phyloP scores from a whole-genome alignment of 2,329 filamentous ascomycete genomes.

The Verticillium dahliae region DNA sequence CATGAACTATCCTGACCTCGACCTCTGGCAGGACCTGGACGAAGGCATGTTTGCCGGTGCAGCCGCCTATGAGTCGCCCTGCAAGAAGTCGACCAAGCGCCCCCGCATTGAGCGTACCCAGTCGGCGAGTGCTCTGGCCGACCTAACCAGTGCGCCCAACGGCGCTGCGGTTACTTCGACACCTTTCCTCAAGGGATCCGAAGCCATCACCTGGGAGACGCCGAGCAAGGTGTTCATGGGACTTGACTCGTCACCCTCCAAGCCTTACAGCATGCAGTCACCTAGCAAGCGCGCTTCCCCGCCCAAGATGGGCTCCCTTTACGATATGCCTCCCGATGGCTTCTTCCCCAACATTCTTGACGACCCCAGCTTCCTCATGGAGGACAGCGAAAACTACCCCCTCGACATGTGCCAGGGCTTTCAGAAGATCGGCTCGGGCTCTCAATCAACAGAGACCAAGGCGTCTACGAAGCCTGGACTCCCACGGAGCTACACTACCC shows the following conservation, averaged over 20 bases:
- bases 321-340: constrained; percentile 28
- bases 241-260: constrained; percentile 46
- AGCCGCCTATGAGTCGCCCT: constrained; percentile 51
- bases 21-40: constrained; percentile 51
- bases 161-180: constrained; percentile 38
- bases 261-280: constrained; percentile 24
- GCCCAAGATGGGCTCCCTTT: constrained; percentile 34
- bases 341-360: constrained; percentile 31
- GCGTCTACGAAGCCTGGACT: constrained; percentile 26
- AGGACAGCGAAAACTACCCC: constrained; percentile 51
- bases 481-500: constrained; percentile 27
- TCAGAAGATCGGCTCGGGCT: constrained; percentile 59
- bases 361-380: constrained; percentile 48
- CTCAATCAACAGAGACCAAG: constrained; percentile 21
- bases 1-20: constrained; percentile 43
- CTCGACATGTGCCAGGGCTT: constrained; percentile 72
- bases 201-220: constrained; percentile 38
- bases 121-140: constrained; percentile 55
- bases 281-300: constrained; percentile 33
- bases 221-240: constrained; percentile 52
- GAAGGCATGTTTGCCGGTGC: constrained; percentile 21
- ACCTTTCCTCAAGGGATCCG: constrained; percentile 43
- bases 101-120: constrained; percentile 57
- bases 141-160: constrained; percentile 31
- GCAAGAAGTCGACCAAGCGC: constrained; percentile 56